Evolutionary conservation across 1,284 basidiomycete species (phyloP), one percentile per base, ranked within the genome.

Genomic region (Rhodotorula sp.): DNA sequence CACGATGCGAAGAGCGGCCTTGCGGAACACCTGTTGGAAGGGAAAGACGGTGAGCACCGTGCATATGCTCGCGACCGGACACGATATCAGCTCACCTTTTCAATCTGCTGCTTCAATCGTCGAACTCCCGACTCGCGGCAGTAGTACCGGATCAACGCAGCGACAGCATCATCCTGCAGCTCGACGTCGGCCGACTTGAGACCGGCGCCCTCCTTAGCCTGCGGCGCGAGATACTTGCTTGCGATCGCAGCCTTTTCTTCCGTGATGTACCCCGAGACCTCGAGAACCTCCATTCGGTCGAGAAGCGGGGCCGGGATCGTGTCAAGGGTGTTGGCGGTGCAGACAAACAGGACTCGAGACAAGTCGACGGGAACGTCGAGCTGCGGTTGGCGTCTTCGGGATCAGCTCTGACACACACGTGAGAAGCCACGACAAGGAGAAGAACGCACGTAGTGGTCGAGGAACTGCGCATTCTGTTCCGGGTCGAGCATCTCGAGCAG

Each of bases 401-500:
- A 26, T 31, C 18, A 47, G 46, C 18, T 18, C 18, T 43, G 5
- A 29, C 1, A 15, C 3, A 43, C 14, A 18, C 6, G 14, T 18
- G 3, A 26, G n/a, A 18, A 15, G 31, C 14, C 26, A 29, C 39
- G 12, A 43, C 39, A 43, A 26, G 52, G 62, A 58, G n/a, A 54
- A 54, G 14, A 52, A 85, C 89, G 75, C 75, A 92, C 90, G 79
- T 97, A 97, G 80, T 97, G 94, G 81, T 98, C 96, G 77, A 97
- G 84, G 86, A 98, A 99, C 39, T 90, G 91, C 34, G 89, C 90
- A 82, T 99, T 99, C 84, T 99, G 96, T 81, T 99, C 96, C 0
- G 96, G 96, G 81, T 99, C 96, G 64, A 99, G 85, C 93, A 98
- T 97, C 83, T 99, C 96, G 58, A 99, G 84, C 65, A 99, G 82